Conservation (phyloP, 345 rosid species). For the Microcos paniculata region DNA sequence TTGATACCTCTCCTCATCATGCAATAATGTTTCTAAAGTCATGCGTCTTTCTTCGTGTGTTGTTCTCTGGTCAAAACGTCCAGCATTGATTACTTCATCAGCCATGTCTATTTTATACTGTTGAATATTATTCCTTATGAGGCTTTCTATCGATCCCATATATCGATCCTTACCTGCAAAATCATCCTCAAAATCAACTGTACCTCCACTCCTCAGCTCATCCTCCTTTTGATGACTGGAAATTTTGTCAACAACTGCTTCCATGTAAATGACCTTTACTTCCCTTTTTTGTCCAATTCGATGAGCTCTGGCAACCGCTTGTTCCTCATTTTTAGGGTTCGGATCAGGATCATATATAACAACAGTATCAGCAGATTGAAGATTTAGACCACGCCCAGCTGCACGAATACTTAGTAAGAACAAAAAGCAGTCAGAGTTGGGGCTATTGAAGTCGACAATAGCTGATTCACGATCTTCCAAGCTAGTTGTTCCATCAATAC, state of each 20-base stretch:
- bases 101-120: conserved; percentile 99
- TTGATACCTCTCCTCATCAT: conserved; percentile 98
- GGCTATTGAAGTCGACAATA: conserved; percentile 92
- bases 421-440: conserved; percentile 84
- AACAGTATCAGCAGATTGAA: conserved; percentile 98
- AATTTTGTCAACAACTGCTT: conserved; percentile 93
- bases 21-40: conserved; percentile 96
- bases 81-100: conserved; percentile 99
- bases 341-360: conserved; percentile 99
- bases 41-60: conserved; percentile 98
- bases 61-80: conserved; percentile 99
- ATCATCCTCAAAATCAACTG: conserved; percentile 88
- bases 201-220: conserved; percentile 83
- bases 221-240: conserved; percentile 95
- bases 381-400: conserved; percentile 99
- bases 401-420: conserved; percentile 98
- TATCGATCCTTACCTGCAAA: conserved; percentile 97
- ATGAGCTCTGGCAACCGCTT: conserved; percentile 99
- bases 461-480: conserved; percentile 99
- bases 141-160: conserved; percentile 98
- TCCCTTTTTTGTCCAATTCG: conserved; percentile 98
- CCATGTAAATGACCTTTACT: conserved; percentile 98
- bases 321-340: conserved; percentile 99
- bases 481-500: conserved; percentile 99
- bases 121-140: conserved; percentile 96